Evolutionary conservation across 2,329 filamentous ascomycete species (phyloP).

Genomic region (Chlorencoelia australis): DNA sequence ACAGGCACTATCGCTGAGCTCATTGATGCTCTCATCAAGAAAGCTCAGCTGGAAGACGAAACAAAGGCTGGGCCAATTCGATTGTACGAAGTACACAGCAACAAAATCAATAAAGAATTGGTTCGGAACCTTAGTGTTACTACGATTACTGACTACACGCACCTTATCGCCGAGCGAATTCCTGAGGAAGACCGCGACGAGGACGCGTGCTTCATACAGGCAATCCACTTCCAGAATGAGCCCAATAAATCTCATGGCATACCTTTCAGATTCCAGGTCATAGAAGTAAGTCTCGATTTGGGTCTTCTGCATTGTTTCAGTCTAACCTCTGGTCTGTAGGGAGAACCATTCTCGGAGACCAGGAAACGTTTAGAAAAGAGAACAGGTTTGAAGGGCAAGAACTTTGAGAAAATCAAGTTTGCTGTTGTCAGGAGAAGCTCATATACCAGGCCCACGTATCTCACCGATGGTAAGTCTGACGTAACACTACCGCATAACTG

Average conservation of each 20-base stretch:
- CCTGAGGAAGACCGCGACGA: conserved; percentile 60
- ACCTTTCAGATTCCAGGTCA: conserved; percentile 82
- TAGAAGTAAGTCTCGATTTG: conserved; percentile 56
- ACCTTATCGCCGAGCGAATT: conserved; percentile 70
- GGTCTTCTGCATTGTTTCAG: background rate
- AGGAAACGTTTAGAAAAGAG: conserved; percentile 90
- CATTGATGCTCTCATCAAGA: conserved; percentile 65
- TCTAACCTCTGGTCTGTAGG: conserved; percentile 35
- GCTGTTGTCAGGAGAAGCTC: conserved; percentile 61
- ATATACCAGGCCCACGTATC: conserved; percentile 70
- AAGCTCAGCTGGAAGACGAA: conserved; percentile 70
- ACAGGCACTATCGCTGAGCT: conserved; percentile 73
- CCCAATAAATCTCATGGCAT: conserved; percentile 74
- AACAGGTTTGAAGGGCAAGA: conserved; percentile 93
- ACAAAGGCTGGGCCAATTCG: conserved; percentile 57
- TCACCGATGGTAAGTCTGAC: conserved; percentile 67
- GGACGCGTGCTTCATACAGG: conserved; percentile 55
- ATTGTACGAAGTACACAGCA: conserved; percentile 72
- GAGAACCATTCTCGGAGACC: conserved; percentile 80
- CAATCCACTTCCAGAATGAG: conserved; percentile 90
- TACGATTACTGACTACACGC: conserved; percentile 76
- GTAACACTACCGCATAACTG: background rate
- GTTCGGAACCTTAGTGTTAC: conserved; percentile 61
- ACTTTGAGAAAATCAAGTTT: conserved; percentile 98
- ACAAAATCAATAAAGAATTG: conserved; percentile 77